These are phyloP conservation scores for Plasmodium knowlesi DNA, from an alignment of 169 alveolate species.

Conservation along the genomic window DNA sequence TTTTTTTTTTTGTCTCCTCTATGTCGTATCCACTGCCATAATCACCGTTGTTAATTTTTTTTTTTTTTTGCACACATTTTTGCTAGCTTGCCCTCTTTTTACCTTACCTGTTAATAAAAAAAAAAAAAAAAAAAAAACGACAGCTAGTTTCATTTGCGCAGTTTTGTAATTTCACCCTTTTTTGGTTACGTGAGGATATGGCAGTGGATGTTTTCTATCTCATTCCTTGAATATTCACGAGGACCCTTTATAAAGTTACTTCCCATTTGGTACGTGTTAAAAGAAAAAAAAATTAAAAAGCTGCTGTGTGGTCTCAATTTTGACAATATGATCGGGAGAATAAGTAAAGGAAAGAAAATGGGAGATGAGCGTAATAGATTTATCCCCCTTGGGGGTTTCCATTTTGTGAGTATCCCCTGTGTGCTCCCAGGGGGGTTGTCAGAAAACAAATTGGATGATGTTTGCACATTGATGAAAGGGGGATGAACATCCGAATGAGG, in stretches of 20 bases:
- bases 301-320: neutral
- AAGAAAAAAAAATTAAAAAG: neutral
- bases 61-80: neutral
- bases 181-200: neutral
- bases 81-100: neutral
- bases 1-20: neutral
- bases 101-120: neutral
- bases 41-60: neutral
- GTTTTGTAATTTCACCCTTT: neutral
- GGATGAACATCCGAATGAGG: neutral
- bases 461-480: neutral
- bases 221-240: neutral
- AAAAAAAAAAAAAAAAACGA: neutral
- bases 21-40: neutral
- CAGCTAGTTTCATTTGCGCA: conserved; percentile 1
- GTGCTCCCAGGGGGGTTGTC: neutral
- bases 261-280: neutral
- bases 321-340: neutral
- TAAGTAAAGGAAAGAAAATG: neutral
- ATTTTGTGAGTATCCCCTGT: neutral
- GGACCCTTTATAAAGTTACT: neutral
- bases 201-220: neutral
- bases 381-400: neutral
- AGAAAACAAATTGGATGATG: neutral
- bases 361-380: neutral